phyloP scores from a whole-genome alignment of 352 stramenopile species.

The Peronospora farinosa region DNA sequence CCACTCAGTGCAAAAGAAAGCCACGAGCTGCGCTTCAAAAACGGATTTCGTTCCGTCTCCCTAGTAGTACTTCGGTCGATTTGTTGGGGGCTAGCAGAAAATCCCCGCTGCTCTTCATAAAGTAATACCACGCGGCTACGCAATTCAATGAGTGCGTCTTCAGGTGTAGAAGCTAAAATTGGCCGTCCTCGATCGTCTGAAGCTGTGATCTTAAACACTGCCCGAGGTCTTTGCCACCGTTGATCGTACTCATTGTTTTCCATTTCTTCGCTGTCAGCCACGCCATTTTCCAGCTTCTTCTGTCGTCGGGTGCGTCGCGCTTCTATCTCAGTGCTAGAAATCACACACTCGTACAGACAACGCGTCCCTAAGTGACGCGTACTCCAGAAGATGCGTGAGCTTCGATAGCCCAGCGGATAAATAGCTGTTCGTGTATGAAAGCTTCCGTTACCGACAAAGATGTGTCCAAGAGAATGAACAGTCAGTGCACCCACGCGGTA shows the following conservation, averaged over 20 bases:
- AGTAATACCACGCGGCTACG: conserved; percentile 64
- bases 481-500: conserved; percentile 70
- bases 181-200: conserved; percentile 61
- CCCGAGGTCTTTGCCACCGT: conserved; percentile 19
- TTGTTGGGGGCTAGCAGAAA: conserved; percentile 19
- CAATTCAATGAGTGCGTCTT: conserved; percentile 67
- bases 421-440: conserved; percentile 88
- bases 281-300: conserved; percentile 14
- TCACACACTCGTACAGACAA: conserved; percentile 89
- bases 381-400: conserved; percentile 92
- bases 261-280: background rate
- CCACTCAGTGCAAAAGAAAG: conserved; percentile 71
- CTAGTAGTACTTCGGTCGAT: conserved; percentile 3
- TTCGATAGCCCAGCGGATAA: conserved; percentile 85
- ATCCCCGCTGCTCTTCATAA: conserved; percentile 56
- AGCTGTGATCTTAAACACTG: conserved; percentile 73
- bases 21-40: conserved; percentile 72
- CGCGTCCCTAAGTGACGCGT: conserved; percentile 39
- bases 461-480: conserved; percentile 71
- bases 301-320: conserved; percentile 26
- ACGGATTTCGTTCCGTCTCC: conserved; percentile 50
- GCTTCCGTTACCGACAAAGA: conserved; percentile 67
- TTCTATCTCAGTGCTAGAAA: conserved; percentile 76
- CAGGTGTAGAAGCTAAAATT: conserved; percentile 55
- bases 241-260: conserved; percentile 18